Evolutionary conservation across 2,329 filamentous ascomycete genomes (phyloP).

Genomic region (Apiospora rasikravindrae): DNA sequence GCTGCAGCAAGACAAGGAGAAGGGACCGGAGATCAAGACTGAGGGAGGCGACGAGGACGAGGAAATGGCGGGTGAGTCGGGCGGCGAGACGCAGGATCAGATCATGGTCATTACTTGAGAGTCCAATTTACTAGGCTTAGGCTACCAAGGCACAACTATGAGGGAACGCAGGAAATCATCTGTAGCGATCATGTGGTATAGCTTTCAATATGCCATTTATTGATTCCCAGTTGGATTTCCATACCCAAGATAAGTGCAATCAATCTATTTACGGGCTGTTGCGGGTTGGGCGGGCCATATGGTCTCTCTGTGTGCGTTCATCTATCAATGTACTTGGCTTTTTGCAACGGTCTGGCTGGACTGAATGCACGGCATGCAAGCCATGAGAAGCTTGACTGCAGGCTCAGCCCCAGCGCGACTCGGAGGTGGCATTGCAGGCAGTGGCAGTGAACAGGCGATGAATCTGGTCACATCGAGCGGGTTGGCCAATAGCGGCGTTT

Average conservation of each 20-base stretch:
- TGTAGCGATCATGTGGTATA: background rate
- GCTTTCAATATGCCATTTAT: background rate
- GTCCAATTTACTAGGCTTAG: background rate
- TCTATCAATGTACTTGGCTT: too few species aligned
- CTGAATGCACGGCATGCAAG: background rate
- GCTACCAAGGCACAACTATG: background rate
- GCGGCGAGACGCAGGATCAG: constrained; percentile 15
- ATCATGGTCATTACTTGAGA: constrained; percentile 16
- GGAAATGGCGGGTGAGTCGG: constrained; percentile 13
- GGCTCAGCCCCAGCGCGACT: background rate
- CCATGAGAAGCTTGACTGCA: constrained; percentile 2
- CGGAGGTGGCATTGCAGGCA: background rate
- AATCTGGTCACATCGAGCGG: background rate
- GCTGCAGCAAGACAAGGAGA: background rate
- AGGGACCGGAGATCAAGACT: background rate
- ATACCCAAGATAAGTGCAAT: too few species aligned
- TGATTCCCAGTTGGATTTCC: background rate
- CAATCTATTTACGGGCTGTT: too few species aligned
- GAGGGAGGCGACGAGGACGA: background rate
- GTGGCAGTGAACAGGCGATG: background rate
- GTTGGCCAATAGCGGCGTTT: background rate
- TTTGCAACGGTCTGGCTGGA: background rate
- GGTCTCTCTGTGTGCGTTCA: background rate
- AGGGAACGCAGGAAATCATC: background rate
- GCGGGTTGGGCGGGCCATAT: too few species aligned